These are phyloP conservation scores for Helicostylum pulchrum DNA, from an alignment of 192 early-diverging fungal species.

Conservation along the genomic window DNA sequence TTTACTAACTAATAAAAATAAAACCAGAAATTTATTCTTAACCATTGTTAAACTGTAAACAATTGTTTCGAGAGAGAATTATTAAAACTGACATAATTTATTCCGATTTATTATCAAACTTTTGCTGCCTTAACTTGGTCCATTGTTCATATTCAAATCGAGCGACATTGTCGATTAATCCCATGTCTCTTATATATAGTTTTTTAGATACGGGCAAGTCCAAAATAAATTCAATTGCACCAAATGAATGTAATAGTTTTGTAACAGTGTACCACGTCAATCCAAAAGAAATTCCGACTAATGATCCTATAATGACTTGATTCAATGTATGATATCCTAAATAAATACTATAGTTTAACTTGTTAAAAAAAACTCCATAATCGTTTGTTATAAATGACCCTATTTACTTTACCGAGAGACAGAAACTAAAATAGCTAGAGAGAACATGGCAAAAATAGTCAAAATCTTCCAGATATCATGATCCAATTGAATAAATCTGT, in stretches of 20 bases:
- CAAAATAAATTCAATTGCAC: constrained; percentile 43
- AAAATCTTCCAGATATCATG: constrained; percentile 20
- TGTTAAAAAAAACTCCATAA: not conserved
- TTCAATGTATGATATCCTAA: constrained; percentile 68
- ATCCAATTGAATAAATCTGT: constrained; percentile 32
- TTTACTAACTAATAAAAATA: too few species aligned
- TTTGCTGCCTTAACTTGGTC: constrained; percentile 17
- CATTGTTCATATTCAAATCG: constrained; percentile 54
- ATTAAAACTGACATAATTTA: too few species aligned
- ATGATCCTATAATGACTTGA: constrained; percentile 68
- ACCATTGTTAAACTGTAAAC: too few species aligned
- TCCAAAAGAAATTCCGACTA: constrained; percentile 55
- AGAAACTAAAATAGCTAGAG: constrained; percentile 23
- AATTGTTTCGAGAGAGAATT: too few species aligned
- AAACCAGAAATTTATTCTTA: too few species aligned
- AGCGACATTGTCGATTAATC: constrained; percentile 40
- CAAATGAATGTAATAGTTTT: constrained; percentile 34
- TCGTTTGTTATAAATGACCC: not conserved
- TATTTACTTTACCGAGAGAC: constrained; percentile 24
- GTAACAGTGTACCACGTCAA: constrained; percentile 50
- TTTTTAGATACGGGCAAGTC: constrained; percentile 33
- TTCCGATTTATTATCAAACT: too few species aligned
- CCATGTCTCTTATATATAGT: constrained; percentile 49
- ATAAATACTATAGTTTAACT: constrained; percentile 49
- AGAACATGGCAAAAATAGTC: constrained; percentile 9